Percentiles rank a stretch among this genome's conserved stretches.
Evolutionary conservation across 2,329 filamentous ascomycete species (phyloP).

Genomic region (Ambrosiella cleistominuta): DNA sequence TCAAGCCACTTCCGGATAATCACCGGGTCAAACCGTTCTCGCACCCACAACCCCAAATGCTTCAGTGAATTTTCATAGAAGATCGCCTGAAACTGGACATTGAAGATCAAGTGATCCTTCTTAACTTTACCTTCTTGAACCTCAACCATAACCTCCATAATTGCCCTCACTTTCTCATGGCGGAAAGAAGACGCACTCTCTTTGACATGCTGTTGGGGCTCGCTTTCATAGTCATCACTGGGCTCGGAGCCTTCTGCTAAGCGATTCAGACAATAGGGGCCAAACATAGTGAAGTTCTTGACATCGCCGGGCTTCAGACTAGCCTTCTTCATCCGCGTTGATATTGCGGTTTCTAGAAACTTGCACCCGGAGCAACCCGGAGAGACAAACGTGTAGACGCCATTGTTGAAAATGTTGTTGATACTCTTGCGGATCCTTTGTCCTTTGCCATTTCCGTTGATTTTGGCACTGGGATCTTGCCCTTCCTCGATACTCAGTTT

Average conservation of each 20-base stretch:
- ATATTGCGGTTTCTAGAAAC: neutral
- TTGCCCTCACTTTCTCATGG: neutral
- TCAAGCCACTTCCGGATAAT: conserved; percentile 2
- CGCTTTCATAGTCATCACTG: no score
- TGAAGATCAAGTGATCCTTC: neutral
- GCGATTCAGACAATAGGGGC: neutral
- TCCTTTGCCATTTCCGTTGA: no score
- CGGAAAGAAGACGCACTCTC: no score
- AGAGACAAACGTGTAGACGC: neutral
- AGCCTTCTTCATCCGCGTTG: neutral
- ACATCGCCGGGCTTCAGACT: neutral
- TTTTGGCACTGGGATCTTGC: no score
- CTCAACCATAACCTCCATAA: neutral
- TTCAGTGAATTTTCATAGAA: neutral
- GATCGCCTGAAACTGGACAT: conserved; percentile 3
- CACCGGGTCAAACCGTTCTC: neutral
- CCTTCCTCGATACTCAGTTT: no score
- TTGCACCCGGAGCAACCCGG: neutral
- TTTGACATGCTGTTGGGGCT: no score
- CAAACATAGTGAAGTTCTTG: neutral
- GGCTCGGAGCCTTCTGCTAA: neutral
- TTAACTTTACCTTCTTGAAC: neutral
- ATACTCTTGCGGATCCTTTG: no score
- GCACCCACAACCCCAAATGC: neutral
- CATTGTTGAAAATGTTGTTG: no score